Percentiles rank a stretch among this genome's conserved stretches.
These are phyloP conservation scores for Nidularia pulvinata DNA, from an alignment of 768 basidiomycete genomes.

Conservation along the genomic window DNA sequence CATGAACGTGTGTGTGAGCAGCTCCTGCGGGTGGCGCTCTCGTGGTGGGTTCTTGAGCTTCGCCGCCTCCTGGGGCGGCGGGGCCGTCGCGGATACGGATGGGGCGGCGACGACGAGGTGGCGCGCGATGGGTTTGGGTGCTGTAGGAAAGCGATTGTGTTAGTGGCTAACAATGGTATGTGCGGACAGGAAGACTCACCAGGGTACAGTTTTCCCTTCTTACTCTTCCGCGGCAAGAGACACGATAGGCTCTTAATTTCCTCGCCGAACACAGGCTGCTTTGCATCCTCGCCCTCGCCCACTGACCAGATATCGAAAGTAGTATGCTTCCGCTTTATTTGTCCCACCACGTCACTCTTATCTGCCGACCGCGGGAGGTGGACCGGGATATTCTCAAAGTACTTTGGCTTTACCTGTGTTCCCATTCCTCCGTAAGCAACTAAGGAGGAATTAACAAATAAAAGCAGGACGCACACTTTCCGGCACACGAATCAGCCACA, in stretches of 20 bases:
- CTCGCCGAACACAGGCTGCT: conserved; percentile 47
- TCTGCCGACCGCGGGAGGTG: conserved; percentile 39
- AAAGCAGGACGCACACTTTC: conserved; percentile 49
- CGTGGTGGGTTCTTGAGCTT: conserved; percentile 53
- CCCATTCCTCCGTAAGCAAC: too few relatives aligned
- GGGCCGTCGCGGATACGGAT: conserved; percentile 31
- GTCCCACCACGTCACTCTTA: conserved; percentile 41
- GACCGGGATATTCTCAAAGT: conserved; percentile 53
- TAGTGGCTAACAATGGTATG: background rate
- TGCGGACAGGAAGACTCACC: conserved; percentile 32
- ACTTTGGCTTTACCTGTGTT: conserved; percentile 61
- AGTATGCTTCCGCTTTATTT: conserved; percentile 49
- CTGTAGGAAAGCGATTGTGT: conserved; percentile 37
- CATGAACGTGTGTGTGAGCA: conserved; percentile 62
- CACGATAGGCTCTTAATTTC: conserved; percentile 63
- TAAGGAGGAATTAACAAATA: too few relatives aligned
- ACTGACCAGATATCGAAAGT: conserved; percentile 70
- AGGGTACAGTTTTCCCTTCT: conserved; percentile 56
- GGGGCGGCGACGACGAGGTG: conserved; percentile 60
- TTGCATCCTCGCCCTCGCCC: conserved; percentile 34
- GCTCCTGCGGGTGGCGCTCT: conserved; percentile 53
- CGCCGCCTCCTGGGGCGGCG: conserved; percentile 14
- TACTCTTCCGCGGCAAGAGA: conserved; percentile 62
- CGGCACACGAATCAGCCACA: conserved; percentile 74
- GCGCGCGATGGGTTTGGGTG: conserved; percentile 56